Evolutionary conservation across 495 filamentous ascomycete genomes (phyloP).

Genomic region (Annulohypoxylon maeteangense): DNA sequence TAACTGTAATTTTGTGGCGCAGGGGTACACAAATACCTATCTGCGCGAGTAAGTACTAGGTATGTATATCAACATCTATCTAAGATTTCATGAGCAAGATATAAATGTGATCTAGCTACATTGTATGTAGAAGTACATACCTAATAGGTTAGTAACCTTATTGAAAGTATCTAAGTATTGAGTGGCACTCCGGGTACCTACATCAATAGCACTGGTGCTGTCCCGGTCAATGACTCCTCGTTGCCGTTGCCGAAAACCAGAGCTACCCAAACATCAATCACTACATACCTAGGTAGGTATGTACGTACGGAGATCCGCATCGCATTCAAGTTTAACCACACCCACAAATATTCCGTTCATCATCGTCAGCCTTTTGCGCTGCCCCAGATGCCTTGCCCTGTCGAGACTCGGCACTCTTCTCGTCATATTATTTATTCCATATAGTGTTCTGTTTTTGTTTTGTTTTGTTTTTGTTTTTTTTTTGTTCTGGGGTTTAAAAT

Average conservation of each 20-base stretch:
- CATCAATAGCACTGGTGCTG: neutral
- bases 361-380: slow-evolving; percentile 6
- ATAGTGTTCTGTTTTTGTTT: slow-evolving; percentile 21
- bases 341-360: neutral
- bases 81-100: neutral
- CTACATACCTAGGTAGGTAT: no score
- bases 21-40: neutral
- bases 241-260: neutral
- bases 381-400: slow-evolving; percentile 33
- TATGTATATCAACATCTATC: neutral
- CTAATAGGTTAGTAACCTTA: neutral
- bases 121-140: neutral
- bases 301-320: slow-evolving; percentile 4
- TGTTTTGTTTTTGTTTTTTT: neutral
- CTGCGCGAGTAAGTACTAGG: no score
- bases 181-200: slow-evolving; percentile 4
- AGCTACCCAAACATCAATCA: slow-evolving; percentile 6
- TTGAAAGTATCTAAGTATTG: neutral
- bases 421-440: slow-evolving; percentile 21
- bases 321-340: slow-evolving; percentile 20
- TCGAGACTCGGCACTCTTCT: slow-evolving; percentile 1
- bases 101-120: neutral
- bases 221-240: slow-evolving; percentile 16
- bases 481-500: neutral
- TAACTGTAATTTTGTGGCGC: neutral